Evolutionary conservation across 306 rosid genomes (phyloP), one percentile per base, ranked within the genome.

Genomic region (Benincasa hispida): DNA sequence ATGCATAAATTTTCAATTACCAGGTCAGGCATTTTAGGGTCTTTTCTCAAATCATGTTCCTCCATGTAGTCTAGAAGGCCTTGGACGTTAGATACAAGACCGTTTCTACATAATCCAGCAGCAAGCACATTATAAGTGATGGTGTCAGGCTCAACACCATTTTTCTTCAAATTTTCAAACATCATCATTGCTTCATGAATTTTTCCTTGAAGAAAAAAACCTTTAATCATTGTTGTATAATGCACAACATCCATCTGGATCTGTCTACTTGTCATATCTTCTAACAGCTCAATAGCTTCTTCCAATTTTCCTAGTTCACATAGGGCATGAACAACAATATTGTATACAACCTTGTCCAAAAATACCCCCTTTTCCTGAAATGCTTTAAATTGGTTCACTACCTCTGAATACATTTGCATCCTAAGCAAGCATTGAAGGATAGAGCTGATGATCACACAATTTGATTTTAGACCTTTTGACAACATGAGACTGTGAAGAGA

Each of bases 161-260:
- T 83, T 42, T 79, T 84, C 77, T 67, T 82, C 92, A 91, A 86
- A 84, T 84, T 88, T 57, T 87, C 61, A 72, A 87, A 84, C 77
- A 87, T 22, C 45, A 76, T 55, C 24, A 59, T n/a, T 27, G 92
- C 96, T 80, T 77, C 60, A 61, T 2, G 8, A 28, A 81, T 70
- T 39, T 86, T 80, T 65, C 89, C 91, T 68, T 76, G 81, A 59
- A 79, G 79, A 79, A 76, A 88, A 72, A 84, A 87, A 51, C 98
- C 98, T 51, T 80, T 82, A 50, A 93, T 90, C 62, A 93, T 74
- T 6, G 96, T 93, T 8, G 97, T 93, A 83, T 87, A 91, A 82
- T 91, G 98, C 78, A 83, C 82, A 73, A 85, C 27, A 85, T 93
- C 97, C 78, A 91, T 76, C 74, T 4, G 80, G 74, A 89, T 77